Percentiles rank a stretch among this genome's conserved stretches.
These are phyloP conservation scores for Russula sp. DNA, from an alignment of 768 basidiomycete species.

Conservation along the genomic window DNA sequence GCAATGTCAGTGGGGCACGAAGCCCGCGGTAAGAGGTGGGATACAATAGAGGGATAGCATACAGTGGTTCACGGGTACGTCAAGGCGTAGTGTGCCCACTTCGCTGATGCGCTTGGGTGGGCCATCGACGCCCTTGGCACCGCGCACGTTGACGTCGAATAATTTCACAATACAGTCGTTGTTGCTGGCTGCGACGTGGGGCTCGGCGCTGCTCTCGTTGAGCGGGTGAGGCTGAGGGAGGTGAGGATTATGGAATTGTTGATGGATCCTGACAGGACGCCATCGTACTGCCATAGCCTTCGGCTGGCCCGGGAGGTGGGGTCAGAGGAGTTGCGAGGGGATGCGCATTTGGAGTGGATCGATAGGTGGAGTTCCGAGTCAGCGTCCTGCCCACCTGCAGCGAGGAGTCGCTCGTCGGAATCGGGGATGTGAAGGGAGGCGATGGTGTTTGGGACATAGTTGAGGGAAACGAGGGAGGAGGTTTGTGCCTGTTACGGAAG, in stretches of 20 bases:
- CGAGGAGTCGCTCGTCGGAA: conserved; percentile 54
- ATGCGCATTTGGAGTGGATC: conserved; percentile 32
- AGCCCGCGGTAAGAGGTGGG: neutral
- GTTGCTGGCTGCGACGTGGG: conserved; percentile 76
- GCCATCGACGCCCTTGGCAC: conserved; percentile 28
- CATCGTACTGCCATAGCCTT: conserved; percentile 49
- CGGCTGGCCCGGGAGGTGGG: conserved; percentile 17
- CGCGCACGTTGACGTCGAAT: conserved; percentile 63
- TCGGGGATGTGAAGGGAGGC: conserved; percentile 48
- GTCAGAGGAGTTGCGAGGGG: conserved; percentile 11
- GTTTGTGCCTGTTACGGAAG: conserved; percentile 32
- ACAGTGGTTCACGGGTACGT: conserved; percentile 82
- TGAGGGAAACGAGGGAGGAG: conserved; percentile 45
- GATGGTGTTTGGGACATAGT: conserved; percentile 60
- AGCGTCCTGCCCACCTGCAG: conserved; percentile 68
- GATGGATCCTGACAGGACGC: conserved; percentile 57
- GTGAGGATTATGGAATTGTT: conserved; percentile 77
- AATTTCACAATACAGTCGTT: conserved; percentile 81
- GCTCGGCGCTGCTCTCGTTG: conserved; percentile 63
- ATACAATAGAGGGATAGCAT: conserved; percentile 31
- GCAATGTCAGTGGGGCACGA: neutral
- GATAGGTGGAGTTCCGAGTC: conserved; percentile 70
- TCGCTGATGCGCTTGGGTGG: conserved; percentile 40
- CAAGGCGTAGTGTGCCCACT: conserved; percentile 50
- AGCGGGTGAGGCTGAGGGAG: conserved; percentile 53